These are phyloP conservation scores for Trichophyton mentagrophytes DNA, from an alignment of 2,329 filamentous ascomycete genomes.

Conservation along the genomic window DNA sequence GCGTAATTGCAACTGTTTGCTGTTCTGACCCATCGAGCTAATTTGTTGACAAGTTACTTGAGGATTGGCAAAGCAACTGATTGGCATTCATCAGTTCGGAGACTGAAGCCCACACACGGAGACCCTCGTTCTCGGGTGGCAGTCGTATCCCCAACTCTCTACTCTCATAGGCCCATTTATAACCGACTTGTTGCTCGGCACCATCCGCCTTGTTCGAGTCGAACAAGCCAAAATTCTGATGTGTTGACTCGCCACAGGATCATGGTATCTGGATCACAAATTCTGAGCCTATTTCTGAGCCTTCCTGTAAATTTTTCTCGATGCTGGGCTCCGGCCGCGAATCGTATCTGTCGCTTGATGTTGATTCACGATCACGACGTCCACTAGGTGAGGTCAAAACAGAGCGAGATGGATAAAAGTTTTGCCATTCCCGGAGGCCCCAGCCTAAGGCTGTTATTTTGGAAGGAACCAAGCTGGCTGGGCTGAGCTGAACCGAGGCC, in stretches of 20 bases:
- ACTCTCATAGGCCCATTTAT: neutral
- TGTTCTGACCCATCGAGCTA: neutral
- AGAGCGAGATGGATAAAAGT: neutral
- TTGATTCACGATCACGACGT: neutral
- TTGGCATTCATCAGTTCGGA: neutral
- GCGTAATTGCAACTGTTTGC: neutral
- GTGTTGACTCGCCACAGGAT: neutral
- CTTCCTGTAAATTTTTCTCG: neutral
- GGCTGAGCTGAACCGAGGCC: neutral
- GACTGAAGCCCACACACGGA: neutral
- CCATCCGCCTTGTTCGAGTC: neutral
- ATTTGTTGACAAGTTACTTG: neutral
- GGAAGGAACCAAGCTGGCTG: neutral
- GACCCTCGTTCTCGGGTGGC: neutral
- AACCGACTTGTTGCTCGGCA: neutral
- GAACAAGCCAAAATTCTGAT: neutral
- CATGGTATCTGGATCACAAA: neutral
- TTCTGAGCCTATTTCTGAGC: neutral
- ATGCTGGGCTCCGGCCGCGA: neutral
- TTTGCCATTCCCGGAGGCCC: too few relatives aligned
- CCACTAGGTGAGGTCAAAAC: neutral
- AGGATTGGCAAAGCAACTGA: neutral
- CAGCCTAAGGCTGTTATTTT: too few relatives aligned
- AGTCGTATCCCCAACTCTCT: neutral
- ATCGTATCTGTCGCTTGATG: neutral